Evolutionary conservation across 106 monocot species (phyloP), one percentile per base, ranked within the genome.

Genomic region (Dendrobium catenatum): DNA sequence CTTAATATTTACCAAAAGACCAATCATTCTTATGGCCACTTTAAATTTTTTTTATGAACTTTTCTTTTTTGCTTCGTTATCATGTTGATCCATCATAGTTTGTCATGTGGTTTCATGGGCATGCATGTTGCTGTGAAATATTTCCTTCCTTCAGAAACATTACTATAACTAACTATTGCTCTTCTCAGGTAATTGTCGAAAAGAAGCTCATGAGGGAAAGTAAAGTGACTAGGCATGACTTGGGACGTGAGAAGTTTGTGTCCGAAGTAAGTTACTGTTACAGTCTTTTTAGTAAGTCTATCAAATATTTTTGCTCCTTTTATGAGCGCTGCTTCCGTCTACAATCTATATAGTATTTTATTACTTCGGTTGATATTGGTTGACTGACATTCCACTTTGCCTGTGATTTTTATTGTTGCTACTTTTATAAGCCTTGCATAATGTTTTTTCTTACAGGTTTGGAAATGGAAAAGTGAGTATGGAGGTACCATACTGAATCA

Each of bases 391-490:
- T 70, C 2, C 15, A 40, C 37, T 70, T 70, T 31, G 70, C 43
- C 13, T 79, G 74, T 79, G 37, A 46, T 40, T 72, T 51, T 79
- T 15, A 58, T 49, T 74, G 26, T 51, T 51, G 42, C 55, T 68
- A 59, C 61, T 58, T 41, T 27, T 51, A 76, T 8, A 76, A 76
- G 46, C 76, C 9, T 51, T 64, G 48, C 16, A 18, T 77, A 55
- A 15, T 54, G 24, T 13, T 51, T 19, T 42, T 40, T 81, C 42
- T 81, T 56, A 74, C 78, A 99, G 99, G 99, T 95, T n/a, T 93
- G 95, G 93, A 89, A 89, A 79, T 99, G 99, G 99, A 95, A 95
- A 88, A 85, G 88, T 55, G 87, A 99, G 26, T 93, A 95, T 88
- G 99, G 99, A 61, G 91, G 99, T 70, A 93, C 93, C 41, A 99